These are phyloP conservation scores for Phialophora expanda DNA, from an alignment of 2,329 filamentous ascomycete species.

Conservation along the genomic window DNA sequence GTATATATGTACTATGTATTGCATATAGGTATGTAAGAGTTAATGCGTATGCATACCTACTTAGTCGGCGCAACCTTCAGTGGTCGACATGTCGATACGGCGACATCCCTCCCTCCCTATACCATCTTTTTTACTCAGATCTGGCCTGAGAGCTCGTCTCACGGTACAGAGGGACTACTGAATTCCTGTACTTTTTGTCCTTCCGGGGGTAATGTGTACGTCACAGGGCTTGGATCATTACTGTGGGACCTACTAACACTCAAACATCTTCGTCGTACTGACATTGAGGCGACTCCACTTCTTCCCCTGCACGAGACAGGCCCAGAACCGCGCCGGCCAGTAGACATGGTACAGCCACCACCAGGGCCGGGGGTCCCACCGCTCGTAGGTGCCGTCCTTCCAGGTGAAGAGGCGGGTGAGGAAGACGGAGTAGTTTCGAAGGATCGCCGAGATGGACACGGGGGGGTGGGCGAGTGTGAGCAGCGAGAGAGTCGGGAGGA, in stretches of 20 bases:
- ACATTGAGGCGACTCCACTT: conserved; percentile 71
- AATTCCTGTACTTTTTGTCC: too few relatives aligned
- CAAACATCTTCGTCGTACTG: conserved; percentile 67
- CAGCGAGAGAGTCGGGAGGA: conserved; percentile 55
- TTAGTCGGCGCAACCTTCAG: too few relatives aligned
- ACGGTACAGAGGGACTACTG: too few relatives aligned
- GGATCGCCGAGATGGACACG: neutral
- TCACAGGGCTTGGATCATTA: too few relatives aligned
- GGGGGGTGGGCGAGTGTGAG: conserved; percentile 37
- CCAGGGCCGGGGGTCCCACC: conserved; percentile 58
- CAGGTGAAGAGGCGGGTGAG: conserved; percentile 52
- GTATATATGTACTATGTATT: too few relatives aligned
- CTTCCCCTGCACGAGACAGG: conserved; percentile 51
- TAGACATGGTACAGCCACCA: conserved; percentile 60
- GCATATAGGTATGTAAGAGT: too few relatives aligned
- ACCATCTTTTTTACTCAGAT: too few relatives aligned
- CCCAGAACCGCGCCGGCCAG: conserved; percentile 58
- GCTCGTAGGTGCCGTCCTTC: conserved; percentile 57
- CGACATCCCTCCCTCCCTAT: too few relatives aligned
- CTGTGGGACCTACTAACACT: conserved; percentile 34
- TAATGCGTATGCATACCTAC: too few relatives aligned
- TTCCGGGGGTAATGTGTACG: too few relatives aligned
- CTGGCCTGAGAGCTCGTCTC: too few relatives aligned
- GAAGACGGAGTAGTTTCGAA: conserved; percentile 42
- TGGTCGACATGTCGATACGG: too few relatives aligned